Evolutionary conservation across 441 rosid species (phyloP), one percentile per base, ranked within the genome.

Genomic region (Aleurites moluccanus): DNA sequence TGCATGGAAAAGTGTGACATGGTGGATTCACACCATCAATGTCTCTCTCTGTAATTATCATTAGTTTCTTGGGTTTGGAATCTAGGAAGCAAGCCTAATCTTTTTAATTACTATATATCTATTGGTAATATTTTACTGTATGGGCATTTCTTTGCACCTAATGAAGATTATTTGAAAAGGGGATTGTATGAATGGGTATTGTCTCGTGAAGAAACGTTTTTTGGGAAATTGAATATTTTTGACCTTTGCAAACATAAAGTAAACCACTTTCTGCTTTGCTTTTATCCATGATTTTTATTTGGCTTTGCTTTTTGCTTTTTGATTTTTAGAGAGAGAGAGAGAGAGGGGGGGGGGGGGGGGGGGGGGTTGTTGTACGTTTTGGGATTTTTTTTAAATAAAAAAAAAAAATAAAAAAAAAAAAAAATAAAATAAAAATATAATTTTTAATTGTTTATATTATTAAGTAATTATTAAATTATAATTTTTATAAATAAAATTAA

Each of bases 161-260:
- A 3, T 13, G 50, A 53, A 73, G 49, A 14, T 63, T 45, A 77
- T 27, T 75, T 65, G 78, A 73, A 71, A 78, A 57, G 73, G 75
- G 25, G 44, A 45, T 21, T 44, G 42, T 42, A 18, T 56, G 77
- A 77, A 75, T 77, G 78, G 61, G 75, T 66, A 79, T 55, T 79
- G 82, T 75, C 86, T 56, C 61, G 67, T 67, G 81, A 84, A 76
- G 83, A 53, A 68, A 28, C 4, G 3, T 44, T 80, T 85, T 85
- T 79, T 76, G 78, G 88, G 86, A 80, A 83, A 83, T 85, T 80
- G 87, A 67, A 83, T 70, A 87, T 79, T 80, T 81, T 80, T 83
- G 83, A 85, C 86, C 76, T 80, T 83, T 73, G 52, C 65, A 74
- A 70, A 75, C 75, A 60, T 78, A 84, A 84, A 83, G 84, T 56